Base-by-base conservation (phyloP, 306 rosid genomes). In the Glycine tomentella region DNA sequence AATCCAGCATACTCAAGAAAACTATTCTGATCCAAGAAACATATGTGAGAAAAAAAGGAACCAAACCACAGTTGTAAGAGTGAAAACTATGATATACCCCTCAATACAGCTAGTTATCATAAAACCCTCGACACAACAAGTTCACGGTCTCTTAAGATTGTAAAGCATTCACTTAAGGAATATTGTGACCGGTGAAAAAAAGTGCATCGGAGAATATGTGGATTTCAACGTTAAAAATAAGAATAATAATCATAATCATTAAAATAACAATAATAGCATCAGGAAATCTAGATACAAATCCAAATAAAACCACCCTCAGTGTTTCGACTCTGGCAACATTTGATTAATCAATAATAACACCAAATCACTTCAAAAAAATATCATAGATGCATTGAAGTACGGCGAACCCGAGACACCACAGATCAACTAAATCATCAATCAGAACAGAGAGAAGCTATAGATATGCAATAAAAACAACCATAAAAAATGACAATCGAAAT, bases 351-450 rank as follows among this genome's bases (percentile, higher is more conserved):
- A 50, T 6, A 59, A 61, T 17, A 9, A 25, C 51, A 69, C 68
- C 72, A 69, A 79, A 82, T 51, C 66, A 42, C 74, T 64, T 14
- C 8, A 7, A 67, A 77, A 31, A 51, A 49, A 40, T n/a, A 17
- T 3, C 38, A 71, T 36, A 33, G 11, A 53, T 16, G 14, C 46
- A 71, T 66, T 49, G 48, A 81, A 79, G 74, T 72, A 76, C 62
- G 74, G 63, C 80, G 44, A 52, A 66, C 13, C 36, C 15, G 42
- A 59, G 38, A 59, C 71, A 80, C 71, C 80, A 46, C 71, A 63
- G 85, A 90, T 90, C 92, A 88, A 71, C 86, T 69, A 42, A 53
- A 68, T 44, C 64, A 83, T n/a, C 64, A 61, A 78, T 74, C 73
- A 45, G 61, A 31, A 84, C 51, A 11, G 10, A 84, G 8, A 38